A percentile compares a stretch with the other conserved stretches of the same genome.
Evolutionary conservation across 257 asterid species (phyloP).

Genomic region (Solanum chmielewskii): DNA sequence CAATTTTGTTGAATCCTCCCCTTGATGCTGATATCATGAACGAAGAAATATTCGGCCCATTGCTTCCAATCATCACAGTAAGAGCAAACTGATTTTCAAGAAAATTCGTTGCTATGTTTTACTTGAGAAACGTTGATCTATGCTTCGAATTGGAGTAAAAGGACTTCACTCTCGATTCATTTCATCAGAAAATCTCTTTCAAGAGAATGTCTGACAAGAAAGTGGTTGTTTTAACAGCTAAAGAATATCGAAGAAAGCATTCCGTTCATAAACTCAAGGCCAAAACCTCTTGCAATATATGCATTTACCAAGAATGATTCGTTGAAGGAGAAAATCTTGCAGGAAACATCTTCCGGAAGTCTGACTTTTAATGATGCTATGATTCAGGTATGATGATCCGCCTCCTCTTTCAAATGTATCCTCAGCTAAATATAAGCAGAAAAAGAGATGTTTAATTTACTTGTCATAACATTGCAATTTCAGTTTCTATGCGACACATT

Average conservation of each 20-base stretch:
- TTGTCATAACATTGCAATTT: background rate
- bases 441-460: background rate
- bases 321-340: conserved; percentile 45
- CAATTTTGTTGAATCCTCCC: conserved; percentile 86
- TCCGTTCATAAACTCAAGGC: conserved; percentile 52
- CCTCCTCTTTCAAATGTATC: background rate
- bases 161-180: background rate
- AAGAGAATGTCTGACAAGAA: background rate
- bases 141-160: background rate
- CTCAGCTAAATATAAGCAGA: background rate
- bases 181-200: background rate
- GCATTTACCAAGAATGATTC: conserved; percentile 62
- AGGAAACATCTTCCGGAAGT: conserved; percentile 79
- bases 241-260: conserved; percentile 73
- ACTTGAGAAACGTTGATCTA: background rate
- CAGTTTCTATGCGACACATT: conserved; percentile 64
- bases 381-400: conserved; percentile 40
- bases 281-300: conserved; percentile 73
- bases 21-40: conserved; percentile 70
- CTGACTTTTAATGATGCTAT: conserved; percentile 73
- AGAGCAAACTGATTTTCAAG: conserved; percentile 1
- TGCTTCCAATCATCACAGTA: conserved; percentile 87
- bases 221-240: conserved; percentile 30
- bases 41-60: conserved; percentile 92
- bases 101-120: background rate